Evolutionary conservation across 768 basidiomycete species (phyloP).

Genomic region (Kwoniella sp.): DNA sequence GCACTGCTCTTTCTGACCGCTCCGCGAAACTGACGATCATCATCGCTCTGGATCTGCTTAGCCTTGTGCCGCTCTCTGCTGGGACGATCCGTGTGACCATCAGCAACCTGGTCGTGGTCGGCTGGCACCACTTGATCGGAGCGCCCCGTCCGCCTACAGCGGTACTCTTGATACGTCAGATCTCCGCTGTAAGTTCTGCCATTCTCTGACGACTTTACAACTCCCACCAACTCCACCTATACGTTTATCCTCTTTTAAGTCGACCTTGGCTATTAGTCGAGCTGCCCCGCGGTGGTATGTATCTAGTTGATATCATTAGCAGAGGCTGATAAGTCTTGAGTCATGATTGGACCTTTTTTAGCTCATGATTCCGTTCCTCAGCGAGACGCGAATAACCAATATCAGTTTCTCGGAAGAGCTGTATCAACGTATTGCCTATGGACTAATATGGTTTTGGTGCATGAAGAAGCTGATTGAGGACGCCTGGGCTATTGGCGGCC

Average conservation of each 20-base stretch:
- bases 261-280: too few species aligned
- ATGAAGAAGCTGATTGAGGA: constrained; percentile 77
- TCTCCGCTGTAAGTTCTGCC: not conserved
- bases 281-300: too few species aligned
- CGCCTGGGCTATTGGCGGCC: constrained; percentile 64
- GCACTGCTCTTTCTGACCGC: too few species aligned
- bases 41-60: not conserved
- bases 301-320: too few species aligned
- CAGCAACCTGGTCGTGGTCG: not conserved
- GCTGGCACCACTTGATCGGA: not conserved
- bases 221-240: too few species aligned
- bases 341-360: too few species aligned
- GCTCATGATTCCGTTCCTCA: not conserved
- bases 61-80: not conserved
- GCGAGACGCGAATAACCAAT: not conserved
- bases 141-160: not conserved
- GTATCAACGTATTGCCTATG: constrained; percentile 56
- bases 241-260: too few species aligned
- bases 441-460: constrained; percentile 73
- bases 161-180: not conserved
- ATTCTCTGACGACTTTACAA: too few species aligned
- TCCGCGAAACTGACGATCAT: too few species aligned
- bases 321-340: too few species aligned
- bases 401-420: not conserved
- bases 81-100: not conserved